Evolutionary conservation across 2,329 filamentous ascomycete genomes (phyloP), one percentile per base, ranked within the genome.

Genomic region (Talaromyces pinophilus): DNA sequence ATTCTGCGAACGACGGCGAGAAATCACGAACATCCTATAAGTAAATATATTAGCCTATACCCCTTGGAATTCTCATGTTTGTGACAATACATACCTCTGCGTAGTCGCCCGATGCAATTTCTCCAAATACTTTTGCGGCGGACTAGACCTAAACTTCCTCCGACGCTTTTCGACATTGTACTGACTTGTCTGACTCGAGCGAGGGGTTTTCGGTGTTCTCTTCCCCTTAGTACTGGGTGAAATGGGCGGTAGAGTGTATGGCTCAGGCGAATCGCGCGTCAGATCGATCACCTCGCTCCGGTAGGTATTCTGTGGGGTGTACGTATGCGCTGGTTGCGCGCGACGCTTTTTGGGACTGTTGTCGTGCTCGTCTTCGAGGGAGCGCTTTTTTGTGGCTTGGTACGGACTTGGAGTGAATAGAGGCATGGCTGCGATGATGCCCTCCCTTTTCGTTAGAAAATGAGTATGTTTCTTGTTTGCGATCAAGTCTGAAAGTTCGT

Each of bases 11-110:
- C 83, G 77, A 61, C 74, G 78, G 52, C 87, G 82, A 50, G 82
- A 81, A 25, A 89, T 78, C 7, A 88, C 82, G 64, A 85, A 87
- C 81, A 89, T 85, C 25, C 83, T 25, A 25, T 25, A 25, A 25
- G 25, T 25, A 25, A 25, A 25, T 25, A 25, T 25, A 4, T 25
- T 25, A 25, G 25, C 25, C 3, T 25, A 25, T 25, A 25, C 25
- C 25, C 25, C 25, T 25, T 25, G 25, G 3, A 25, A 4, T 25
- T 25, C 25, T 2, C 25, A 25, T 25, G 25, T 25, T 25, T 25
- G 25, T 25, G 25, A 25, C 25, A 25, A 25, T 25, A 25, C 25
- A 25, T 70, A 78, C 74, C 82, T 79, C 69, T 87, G 84, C 5
- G 79, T 82, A 28, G 75, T 74, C 4, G 84, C 84, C 59, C 85